These are phyloP conservation scores for Gynandropsis gynandra DNA, from an alignment of 345 rosid species.

Conservation along the genomic window DNA sequence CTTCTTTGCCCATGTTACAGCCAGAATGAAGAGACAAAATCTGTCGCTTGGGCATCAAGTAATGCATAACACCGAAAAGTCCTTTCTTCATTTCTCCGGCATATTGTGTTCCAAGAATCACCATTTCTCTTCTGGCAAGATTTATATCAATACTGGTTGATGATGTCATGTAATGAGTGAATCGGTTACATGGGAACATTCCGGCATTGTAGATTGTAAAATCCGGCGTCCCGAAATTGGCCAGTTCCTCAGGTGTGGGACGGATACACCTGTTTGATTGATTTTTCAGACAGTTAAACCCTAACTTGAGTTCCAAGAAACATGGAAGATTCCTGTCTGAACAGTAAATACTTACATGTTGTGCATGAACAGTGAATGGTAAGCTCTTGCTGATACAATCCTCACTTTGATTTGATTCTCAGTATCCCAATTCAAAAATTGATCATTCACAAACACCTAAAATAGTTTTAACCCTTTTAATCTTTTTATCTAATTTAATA, in stretches of 20 bases:
- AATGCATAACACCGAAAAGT: conserved; percentile 95
- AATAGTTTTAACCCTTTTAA: too few species aligned
- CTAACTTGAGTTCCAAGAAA: neutral
- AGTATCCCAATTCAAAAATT: conserved; percentile 88
- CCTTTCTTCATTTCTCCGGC: conserved; percentile 99
- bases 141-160: conserved; percentile 94
- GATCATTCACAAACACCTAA: conserved; percentile 95
- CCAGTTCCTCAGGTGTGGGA: conserved; percentile 92
- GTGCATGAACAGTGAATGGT: conserved; percentile 97
- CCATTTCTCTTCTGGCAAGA: conserved; percentile 95
- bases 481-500: too few species aligned
- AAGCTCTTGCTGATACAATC: conserved; percentile 95
- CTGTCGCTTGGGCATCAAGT: conserved; percentile 96
- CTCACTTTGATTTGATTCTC: conserved; percentile 83
- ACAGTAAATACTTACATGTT: conserved; percentile 88
- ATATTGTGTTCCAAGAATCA: conserved; percentile 94
- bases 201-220: conserved; percentile 98
- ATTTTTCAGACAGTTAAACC: too few species aligned
- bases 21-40: conserved; percentile 93
- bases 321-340: neutral
- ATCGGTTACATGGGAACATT: conserved; percentile 96
- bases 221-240: conserved; percentile 93
- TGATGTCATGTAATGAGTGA: conserved; percentile 97
- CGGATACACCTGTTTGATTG: conserved; percentile 99
- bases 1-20: conserved; percentile 96